A percentile compares a stretch with the other conserved stretches of the same genome.
phyloP scores from a whole-genome alignment of 139 green algal species.

The Trebouxia sp. region DNA sequence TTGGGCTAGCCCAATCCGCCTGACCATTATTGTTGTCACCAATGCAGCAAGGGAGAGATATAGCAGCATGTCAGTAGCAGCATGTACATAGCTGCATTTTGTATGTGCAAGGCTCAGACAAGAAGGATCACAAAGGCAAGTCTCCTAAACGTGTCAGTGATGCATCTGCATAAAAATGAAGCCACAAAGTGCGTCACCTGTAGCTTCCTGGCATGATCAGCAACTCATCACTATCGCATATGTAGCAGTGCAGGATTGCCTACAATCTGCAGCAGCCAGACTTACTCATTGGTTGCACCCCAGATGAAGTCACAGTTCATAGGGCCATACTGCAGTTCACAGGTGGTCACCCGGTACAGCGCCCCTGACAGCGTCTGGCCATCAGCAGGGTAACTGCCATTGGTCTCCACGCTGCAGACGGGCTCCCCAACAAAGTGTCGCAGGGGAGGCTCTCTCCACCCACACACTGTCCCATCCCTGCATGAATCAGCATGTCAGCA shows the following conservation, averaged over 20 bases:
- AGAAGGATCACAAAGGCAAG: too few species aligned
- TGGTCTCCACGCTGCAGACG: conserved; percentile 33
- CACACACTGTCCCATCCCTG: conserved; percentile 45
- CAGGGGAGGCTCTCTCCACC: conserved; percentile 57
- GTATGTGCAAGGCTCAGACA: too few species aligned
- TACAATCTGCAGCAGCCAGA: too few species aligned
- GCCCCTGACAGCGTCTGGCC: not conserved
- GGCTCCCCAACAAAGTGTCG: conserved; percentile 35
- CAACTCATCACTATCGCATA: too few species aligned
- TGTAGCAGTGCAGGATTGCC: too few species aligned
- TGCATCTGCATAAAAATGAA: too few species aligned
- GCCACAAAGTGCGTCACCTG: not conserved
- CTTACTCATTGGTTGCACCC: conserved; percentile 41
- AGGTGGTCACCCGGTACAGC: conserved; percentile 57
- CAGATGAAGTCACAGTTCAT: conserved; percentile 69
- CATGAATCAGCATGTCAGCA: not conserved
- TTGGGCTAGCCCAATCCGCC: not conserved
- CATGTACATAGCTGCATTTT: too few species aligned
- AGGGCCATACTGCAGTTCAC: conserved; percentile 69
- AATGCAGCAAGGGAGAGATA: not conserved
- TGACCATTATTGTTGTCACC: not conserved
- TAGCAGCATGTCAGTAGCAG: too few species aligned
- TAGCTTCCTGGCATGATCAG: not conserved
- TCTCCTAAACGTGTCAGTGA: too few species aligned
- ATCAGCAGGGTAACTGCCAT: not conserved